A percentile compares a stretch with the other conserved stretches of the same genome.
Conservation (phyloP, 805 yeast genomes). For the Metschnikowia vanudenii region DNA sequence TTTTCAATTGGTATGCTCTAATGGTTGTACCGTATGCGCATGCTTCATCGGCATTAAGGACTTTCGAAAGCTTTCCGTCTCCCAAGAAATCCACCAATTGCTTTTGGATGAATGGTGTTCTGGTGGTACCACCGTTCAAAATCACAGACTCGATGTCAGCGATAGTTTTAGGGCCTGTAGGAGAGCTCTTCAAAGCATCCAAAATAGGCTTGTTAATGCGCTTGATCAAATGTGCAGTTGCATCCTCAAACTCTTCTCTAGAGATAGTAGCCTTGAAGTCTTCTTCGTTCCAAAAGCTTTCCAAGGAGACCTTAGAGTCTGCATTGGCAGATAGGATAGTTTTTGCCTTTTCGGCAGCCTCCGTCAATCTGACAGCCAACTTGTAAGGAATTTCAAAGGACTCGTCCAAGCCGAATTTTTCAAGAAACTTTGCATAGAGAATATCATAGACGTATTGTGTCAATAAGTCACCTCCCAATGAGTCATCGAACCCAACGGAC, state of each 20-base stretch:
- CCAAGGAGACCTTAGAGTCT: constrained; percentile 76
- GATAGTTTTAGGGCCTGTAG: constrained; percentile 20
- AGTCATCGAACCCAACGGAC: constrained; percentile 67
- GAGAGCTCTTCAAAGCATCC: constrained; percentile 44
- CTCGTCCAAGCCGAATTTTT: constrained; percentile 37
- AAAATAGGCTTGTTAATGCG: constrained; percentile 55
- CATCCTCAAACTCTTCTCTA: constrained; percentile 77
- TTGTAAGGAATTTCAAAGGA: constrained; percentile 50
- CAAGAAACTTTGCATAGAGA: constrained; percentile 57
- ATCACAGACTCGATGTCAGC: constrained; percentile 62
- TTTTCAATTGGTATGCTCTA: constrained; percentile 66
- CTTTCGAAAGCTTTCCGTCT: constrained; percentile 64
- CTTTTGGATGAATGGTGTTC: constrained; percentile 84
- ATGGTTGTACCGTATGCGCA: constrained; percentile 88
- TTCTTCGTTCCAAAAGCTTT: constrained; percentile 66
- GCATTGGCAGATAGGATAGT: constrained; percentile 81
- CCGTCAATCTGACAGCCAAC: constrained; percentile 66
- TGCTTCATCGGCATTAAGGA: constrained; percentile 94
- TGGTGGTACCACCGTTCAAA: constrained; percentile 84
- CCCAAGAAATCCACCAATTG: constrained; percentile 54
- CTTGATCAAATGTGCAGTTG: constrained; percentile 41
- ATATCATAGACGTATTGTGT: constrained; percentile 64
- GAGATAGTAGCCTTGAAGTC: constrained; percentile 70
- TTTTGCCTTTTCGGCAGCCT: constrained; percentile 87
- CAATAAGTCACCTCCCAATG: constrained; percentile 73